A percentile compares a stretch with the other conserved stretches of the same genome.
Evolutionary conservation across 2,329 filamentous ascomycete species (phyloP).

Genomic region (Paracoccidioides lutzii): DNA sequence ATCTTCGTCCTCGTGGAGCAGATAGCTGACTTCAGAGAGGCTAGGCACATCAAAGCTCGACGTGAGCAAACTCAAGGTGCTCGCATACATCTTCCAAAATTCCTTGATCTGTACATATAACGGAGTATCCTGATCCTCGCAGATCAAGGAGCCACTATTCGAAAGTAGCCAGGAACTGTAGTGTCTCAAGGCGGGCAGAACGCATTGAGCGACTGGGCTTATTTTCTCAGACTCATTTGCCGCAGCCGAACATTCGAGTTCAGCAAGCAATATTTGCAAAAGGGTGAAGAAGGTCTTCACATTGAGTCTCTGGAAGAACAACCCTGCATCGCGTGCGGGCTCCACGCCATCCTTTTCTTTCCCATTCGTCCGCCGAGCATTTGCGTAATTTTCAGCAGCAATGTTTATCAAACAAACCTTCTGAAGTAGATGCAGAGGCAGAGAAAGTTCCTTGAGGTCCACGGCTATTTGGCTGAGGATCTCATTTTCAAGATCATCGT

Average conservation of each 20-base stretch:
- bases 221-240: slow-evolving; percentile 36
- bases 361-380: slow-evolving; percentile 38
- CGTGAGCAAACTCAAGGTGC: slow-evolving; percentile 46
- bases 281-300: slow-evolving; percentile 62
- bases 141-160: slow-evolving; percentile 41
- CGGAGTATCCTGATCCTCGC: slow-evolving; percentile 40
- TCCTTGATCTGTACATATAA: slow-evolving; percentile 47
- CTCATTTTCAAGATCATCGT: slow-evolving; percentile 72
- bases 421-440: slow-evolving; percentile 49
- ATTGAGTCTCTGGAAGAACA: slow-evolving; percentile 64
- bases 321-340: slow-evolving; percentile 20
- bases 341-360: slow-evolving; percentile 37
- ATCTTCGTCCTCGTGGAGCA: slow-evolving; percentile 56
- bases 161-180: slow-evolving; percentile 56
- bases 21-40: slow-evolving; percentile 45
- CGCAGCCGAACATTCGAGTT: slow-evolving; percentile 48
- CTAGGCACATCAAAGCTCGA: slow-evolving; percentile 46
- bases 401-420: slow-evolving; percentile 81
- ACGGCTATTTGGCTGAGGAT: slow-evolving; percentile 66
- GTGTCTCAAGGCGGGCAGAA: slow-evolving; percentile 51
- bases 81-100: slow-evolving; percentile 55
- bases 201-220: slow-evolving; percentile 45
- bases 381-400: slow-evolving; percentile 63
- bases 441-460: slow-evolving; percentile 55
- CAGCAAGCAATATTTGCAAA: slow-evolving; percentile 55